Percentiles rank a stretch among this genome's conserved stretches.
Evolutionary conservation across 148 eudicot species (phyloP).

Genomic region (Camellia lanceoleosa): DNA sequence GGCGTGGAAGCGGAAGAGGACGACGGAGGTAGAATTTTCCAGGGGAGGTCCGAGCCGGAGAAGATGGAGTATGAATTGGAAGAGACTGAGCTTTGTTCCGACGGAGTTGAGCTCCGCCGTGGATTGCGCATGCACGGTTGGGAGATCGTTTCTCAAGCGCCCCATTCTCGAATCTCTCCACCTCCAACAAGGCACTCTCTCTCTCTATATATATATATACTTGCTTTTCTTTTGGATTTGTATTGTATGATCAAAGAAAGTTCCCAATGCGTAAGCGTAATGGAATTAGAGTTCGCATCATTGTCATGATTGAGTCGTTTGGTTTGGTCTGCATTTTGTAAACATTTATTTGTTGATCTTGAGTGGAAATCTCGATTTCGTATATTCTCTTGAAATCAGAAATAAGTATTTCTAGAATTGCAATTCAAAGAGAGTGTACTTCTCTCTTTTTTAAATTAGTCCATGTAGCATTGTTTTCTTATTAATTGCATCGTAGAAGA

Average conservation of each 20-base stretch:
- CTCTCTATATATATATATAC: background rate
- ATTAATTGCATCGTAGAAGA: background rate
- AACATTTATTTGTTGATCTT: background rate
- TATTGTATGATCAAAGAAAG: background rate
- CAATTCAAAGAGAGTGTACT: background rate
- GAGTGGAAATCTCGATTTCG: background rate
- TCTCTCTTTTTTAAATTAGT: too few species aligned
- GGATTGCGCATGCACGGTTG: conserved; percentile 75
- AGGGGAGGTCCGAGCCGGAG: background rate
- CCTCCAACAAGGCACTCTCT: conserved; percentile 43
- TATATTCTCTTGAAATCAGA: background rate
- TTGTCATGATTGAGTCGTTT: background rate
- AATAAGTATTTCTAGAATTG: background rate
- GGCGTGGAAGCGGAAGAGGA: background rate
- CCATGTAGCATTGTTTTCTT: background rate
- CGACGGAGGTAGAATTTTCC: background rate
- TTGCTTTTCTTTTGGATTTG: background rate
- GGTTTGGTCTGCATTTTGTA: background rate
- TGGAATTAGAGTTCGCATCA: background rate
- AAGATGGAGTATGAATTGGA: conserved; percentile 54
- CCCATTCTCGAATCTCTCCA: conserved; percentile 64
- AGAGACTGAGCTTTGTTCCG: conserved; percentile 56
- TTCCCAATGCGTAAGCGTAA: too few species aligned
- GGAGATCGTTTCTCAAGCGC: conserved; percentile 77
- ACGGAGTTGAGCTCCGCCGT: conserved; percentile 55